Percentiles rank a stretch among this genome's conserved stretches.
Evolutionary conservation across 208 protist species (phyloP).

Genomic region (Trypanosoma caninum): DNA sequence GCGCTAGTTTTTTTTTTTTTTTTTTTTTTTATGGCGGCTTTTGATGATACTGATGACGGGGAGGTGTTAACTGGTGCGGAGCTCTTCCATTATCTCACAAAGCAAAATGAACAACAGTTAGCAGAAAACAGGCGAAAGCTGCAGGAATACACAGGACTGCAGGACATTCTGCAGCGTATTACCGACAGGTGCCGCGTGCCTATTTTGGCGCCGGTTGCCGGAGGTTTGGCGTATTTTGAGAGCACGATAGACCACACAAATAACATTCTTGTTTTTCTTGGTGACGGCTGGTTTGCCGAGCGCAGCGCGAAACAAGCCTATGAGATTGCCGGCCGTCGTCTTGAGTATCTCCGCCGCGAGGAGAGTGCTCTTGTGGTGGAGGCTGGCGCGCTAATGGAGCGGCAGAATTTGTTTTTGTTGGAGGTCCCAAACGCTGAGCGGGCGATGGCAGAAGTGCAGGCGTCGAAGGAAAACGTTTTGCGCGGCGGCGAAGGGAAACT

Average conservation of each 20-base stretch:
- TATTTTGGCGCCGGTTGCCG: constrained; percentile 77
- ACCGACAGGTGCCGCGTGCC: constrained; percentile 48
- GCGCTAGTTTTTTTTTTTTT: neutral
- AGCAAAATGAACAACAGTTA: constrained; percentile 48
- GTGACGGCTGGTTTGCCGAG: constrained; percentile 87
- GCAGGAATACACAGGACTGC: constrained; percentile 46
- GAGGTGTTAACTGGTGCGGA: constrained; percentile 69
- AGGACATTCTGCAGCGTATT: constrained; percentile 45
- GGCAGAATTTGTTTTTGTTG: constrained; percentile 54
- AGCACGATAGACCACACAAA: constrained; percentile 76
- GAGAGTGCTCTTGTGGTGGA: constrained; percentile 58
- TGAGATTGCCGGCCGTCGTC: constrained; percentile 58
- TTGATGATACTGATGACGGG: constrained; percentile 25
- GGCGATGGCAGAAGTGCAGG: constrained; percentile 45
- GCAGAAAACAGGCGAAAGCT: constrained; percentile 26
- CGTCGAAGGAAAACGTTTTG: constrained; percentile 4
- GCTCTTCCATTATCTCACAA: constrained; percentile 59
- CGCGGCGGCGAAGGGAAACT: neutral
- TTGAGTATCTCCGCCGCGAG: constrained; percentile 75
- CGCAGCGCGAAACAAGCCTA: constrained; percentile 74
- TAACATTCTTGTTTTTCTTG: constrained; percentile 82
- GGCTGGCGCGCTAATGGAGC: constrained; percentile 33
- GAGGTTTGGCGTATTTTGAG: constrained; percentile 78
- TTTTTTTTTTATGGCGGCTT: neutral
- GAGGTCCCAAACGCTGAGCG: constrained; percentile 62